A percentile compares a stretch with the other conserved stretches of the same genome.
Conservation (phyloP, 768 basidiomycete genomes). For the Austroboletus eburneus region DNA sequence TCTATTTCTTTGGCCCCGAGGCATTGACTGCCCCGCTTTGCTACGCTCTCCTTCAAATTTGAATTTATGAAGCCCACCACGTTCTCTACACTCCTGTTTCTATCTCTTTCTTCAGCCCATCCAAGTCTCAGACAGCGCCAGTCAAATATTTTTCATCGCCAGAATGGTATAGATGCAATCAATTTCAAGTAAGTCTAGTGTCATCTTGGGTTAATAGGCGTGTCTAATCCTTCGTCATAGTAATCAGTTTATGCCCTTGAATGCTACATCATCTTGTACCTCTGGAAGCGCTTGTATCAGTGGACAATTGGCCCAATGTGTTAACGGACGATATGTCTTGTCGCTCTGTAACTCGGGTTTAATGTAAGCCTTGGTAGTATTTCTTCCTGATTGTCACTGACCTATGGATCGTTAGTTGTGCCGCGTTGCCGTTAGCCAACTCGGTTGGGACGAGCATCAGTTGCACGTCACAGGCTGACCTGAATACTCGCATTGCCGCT, state of each 20-base stretch:
- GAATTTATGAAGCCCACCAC: slow-evolving; percentile 37
- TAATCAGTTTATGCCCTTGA: slow-evolving; percentile 18
- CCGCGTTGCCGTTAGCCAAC: slow-evolving; percentile 49
- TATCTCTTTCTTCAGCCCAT: too few species aligned
- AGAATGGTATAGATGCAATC: slow-evolving; percentile 42
- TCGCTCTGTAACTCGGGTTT: slow-evolving; percentile 18
- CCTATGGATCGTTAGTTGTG: slow-evolving; percentile 11
- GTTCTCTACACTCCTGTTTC: slow-evolving; percentile 33
- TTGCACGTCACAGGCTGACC: slow-evolving; percentile 48
- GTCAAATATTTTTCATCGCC: slow-evolving; percentile 24
- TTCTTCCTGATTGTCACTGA: background rate
- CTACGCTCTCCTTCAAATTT: slow-evolving; percentile 1
- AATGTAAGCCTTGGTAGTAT: slow-evolving; percentile 6
- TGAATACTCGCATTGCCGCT: slow-evolving; percentile 44
- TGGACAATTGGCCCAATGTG: slow-evolving; percentile 53
- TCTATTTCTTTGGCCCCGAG: slow-evolving; percentile 1
- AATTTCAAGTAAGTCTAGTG: slow-evolving; percentile 36
- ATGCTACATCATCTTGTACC: slow-evolving; percentile 32
- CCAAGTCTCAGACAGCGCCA: slow-evolving; percentile 33
- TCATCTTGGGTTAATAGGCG: background rate
- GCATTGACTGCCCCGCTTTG: slow-evolving; percentile 26
- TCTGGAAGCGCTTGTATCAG: slow-evolving; percentile 47
- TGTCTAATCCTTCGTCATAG: slow-evolving; percentile 12
- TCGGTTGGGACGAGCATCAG: slow-evolving; percentile 46
- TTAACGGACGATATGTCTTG: slow-evolving; percentile 37